A percentile compares a stretch with the other conserved stretches of the same genome.
Evolutionary conservation across 2,329 filamentous ascomycete genomes (phyloP).

Genomic region (Keithomyces neogunnii): DNA sequence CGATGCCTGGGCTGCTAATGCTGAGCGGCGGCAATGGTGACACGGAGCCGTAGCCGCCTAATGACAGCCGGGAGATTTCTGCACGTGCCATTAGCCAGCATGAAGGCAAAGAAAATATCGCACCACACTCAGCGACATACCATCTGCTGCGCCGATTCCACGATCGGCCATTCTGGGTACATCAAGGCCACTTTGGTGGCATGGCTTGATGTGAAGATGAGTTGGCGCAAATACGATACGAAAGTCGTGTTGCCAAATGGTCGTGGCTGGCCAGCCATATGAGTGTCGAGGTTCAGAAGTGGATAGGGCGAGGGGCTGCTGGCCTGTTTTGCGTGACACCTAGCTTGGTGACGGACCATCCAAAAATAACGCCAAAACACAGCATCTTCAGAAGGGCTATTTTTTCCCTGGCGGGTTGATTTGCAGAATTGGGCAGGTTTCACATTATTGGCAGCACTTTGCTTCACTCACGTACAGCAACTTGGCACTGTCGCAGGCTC

Average conservation of each 20-base stretch:
- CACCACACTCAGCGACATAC: slow-evolving; percentile 13
- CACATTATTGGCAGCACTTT: neutral
- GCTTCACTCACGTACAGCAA: neutral
- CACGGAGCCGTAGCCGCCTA: slow-evolving; percentile 21
- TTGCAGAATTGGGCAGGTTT: no score
- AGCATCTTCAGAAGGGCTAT: no score
- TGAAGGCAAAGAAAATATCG: neutral
- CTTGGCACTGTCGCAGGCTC: neutral
- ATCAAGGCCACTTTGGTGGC: slow-evolving; percentile 2
- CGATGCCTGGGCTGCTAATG: slow-evolving; percentile 38
- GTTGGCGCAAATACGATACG: neutral
- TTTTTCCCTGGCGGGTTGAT: no score
- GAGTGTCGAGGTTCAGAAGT: neutral
- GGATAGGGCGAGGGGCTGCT: slow-evolving; percentile 4
- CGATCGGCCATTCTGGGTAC: slow-evolving; percentile 24
- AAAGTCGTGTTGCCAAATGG: neutral
- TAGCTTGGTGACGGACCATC: neutral
- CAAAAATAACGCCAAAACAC: no score
- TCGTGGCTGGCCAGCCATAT: neutral
- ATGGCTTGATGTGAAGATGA: slow-evolving; percentile 1
- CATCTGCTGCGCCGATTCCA: slow-evolving; percentile 25
- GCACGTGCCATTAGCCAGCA: slow-evolving; percentile 16
- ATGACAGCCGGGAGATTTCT: slow-evolving; percentile 34
- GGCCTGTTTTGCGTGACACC: neutral
- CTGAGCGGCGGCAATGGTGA: slow-evolving; percentile 29